A percentile compares a stretch with the other conserved stretches of the same genome.
Evolutionary conservation across 371 early-diverging fungal genomes (phyloP).

Genomic region (Nematocida sp.): DNA sequence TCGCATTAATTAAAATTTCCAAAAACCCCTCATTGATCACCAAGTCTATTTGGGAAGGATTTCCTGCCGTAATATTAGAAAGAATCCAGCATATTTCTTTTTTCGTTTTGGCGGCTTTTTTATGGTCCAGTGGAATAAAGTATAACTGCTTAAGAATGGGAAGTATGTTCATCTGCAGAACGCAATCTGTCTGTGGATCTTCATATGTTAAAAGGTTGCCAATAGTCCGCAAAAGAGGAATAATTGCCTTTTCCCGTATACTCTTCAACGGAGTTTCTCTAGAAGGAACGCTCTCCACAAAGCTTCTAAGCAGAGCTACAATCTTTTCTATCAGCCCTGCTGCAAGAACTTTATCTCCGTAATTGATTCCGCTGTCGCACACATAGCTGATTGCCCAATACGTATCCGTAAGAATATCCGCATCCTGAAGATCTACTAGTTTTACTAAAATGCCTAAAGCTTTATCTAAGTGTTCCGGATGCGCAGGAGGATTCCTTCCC

Average conservation of each 20-base stretch:
- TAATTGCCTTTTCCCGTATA: slow-evolving; percentile 63
- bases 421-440: slow-evolving; percentile 81
- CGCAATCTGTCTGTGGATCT: slow-evolving; percentile 86
- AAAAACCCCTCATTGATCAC: slow-evolving; percentile 87
- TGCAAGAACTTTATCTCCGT: slow-evolving; percentile 88
- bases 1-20: slow-evolving; percentile 79
- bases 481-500: slow-evolving; percentile 89
- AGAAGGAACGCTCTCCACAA: not conserved
- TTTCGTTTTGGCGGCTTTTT: slow-evolving; percentile 80
- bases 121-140: slow-evolving; percentile 72
- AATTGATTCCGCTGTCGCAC: slow-evolving; percentile 83
- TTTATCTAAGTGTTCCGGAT: slow-evolving; percentile 59
- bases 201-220: slow-evolving; percentile 99
- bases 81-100: slow-evolving; percentile 99
- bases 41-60: slow-evolving; percentile 78
- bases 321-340: slow-evolving; percentile 69
- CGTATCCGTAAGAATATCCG: slow-evolving; percentile 89
- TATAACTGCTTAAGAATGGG: slow-evolving; percentile 69
- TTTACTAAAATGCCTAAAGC: slow-evolving; percentile 76
- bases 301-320: not conserved
- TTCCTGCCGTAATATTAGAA: slow-evolving; percentile 99
- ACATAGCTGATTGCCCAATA: slow-evolving; percentile 99
- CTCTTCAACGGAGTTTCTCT: slow-evolving; percentile 11
- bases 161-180: slow-evolving; percentile 80
- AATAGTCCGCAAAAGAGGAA: slow-evolving; percentile 90